Base-by-base conservation (phyloP, 306 rosid species). In the Alnus glutinosa region DNA sequence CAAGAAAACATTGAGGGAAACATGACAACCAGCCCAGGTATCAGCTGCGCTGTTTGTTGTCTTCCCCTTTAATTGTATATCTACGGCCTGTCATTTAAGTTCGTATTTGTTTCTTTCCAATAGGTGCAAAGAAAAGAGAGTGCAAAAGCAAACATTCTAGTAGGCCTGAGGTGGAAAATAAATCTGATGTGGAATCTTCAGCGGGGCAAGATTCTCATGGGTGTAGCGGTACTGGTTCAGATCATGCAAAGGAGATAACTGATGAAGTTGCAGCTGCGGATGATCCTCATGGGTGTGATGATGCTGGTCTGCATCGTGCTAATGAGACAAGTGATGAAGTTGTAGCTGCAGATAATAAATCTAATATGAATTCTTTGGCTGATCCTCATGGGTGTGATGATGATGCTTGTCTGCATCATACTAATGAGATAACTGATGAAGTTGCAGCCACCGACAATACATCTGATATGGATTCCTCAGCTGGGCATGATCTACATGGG, bases 91-190 rank as follows among this genome's bases (percentile, higher is more conserved):
- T 75, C 9, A 12, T 61, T 44, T 83, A 78, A 82, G 79, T 70
- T 73, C 59, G 55, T n/a, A 54, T 36, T 80, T 84, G 42, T 71
- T 37, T 72, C 62, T 30, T 73, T 66, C 76, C 57, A 62, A 42
- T 82, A 92, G 97, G 83, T 83, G 70, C 79, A 62, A 88, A 87
- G 82, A 77, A 83, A 83, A 71, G 64, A 55, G 89, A 83, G 68
- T 67, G 87, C 73, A 64, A 68, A 73, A 83, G 78, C 23, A 79
- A 84, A 46, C 83, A 67, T 79, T 57, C 77, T 44, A 52, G 66
- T 50, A 84, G 72, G 81, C 84, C 85, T 30, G 66, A 74, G 71
- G 80, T 51, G 49, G 64, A 55, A 30, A 77, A 72, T 66, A 79
- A 83, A 70, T 78, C 78, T 46, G 89, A 86, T 78, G 57, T 73